These are phyloP conservation scores for Musa itinerans DNA, from an alignment of 176 grass and related monocot species.

Conservation along the genomic window DNA sequence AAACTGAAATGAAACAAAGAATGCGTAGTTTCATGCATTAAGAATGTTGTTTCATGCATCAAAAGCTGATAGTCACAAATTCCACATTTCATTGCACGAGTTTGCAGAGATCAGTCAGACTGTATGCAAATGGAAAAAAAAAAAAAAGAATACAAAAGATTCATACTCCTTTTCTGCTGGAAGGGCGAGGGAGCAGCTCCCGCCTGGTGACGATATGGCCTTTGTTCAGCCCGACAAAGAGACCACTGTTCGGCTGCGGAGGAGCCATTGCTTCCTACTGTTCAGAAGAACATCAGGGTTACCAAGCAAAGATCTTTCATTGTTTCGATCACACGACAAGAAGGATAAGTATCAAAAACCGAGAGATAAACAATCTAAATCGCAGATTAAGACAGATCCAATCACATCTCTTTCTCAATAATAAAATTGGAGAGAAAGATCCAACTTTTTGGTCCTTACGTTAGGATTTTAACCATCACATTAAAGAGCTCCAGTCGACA, in stretches of 20 bases:
- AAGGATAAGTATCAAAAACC: background rate
- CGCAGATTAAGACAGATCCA: background rate
- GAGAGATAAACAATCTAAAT: too few species aligned
- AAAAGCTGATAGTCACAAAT: too few species aligned
- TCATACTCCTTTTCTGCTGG: slow-evolving; percentile 49
- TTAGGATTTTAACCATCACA: too few species aligned
- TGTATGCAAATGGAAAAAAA: background rate
- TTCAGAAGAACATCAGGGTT: background rate
- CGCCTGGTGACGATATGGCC: slow-evolving; percentile 56
- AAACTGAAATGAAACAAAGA: too few species aligned
- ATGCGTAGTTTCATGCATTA: too few species aligned
- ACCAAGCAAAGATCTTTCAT: background rate
- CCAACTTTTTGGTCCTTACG: background rate
- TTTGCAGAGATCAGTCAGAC: too few species aligned
- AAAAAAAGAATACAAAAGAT: background rate
- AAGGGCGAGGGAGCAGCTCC: slow-evolving; percentile 43
- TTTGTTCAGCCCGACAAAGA: slow-evolving; percentile 61
- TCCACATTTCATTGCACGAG: too few species aligned
- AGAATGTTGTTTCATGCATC: too few species aligned
- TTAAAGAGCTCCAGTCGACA: too few species aligned
- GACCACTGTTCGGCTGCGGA: slow-evolving; percentile 41
- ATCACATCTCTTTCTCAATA: background rate
- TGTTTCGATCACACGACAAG: background rate
- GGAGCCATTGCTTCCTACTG: slow-evolving; percentile 30
- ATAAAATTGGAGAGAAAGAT: background rate